Evolutionary conservation across 1,139 yeast genomes (phyloP), one percentile per base, ranked within the genome.

Genomic region (Kurtzmaniella quercitrusa): DNA sequence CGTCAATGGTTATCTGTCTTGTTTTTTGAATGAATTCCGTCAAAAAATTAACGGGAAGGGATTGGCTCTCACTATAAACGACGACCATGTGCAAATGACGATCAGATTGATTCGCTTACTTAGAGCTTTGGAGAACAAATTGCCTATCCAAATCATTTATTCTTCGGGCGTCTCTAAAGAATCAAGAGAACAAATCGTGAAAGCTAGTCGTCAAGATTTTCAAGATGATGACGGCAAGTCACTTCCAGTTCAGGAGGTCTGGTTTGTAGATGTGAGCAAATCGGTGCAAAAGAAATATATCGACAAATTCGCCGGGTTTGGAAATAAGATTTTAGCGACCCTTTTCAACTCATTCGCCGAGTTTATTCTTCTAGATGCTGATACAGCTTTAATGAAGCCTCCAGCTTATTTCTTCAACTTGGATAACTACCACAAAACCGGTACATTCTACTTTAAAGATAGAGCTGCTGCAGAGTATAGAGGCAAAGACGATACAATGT

Each of bases 291-390:
- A 52, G 1, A 45, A 53, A 3, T 66, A 63, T 47, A 46, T 55
- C 7, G 53, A 49, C 23, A 60, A 64, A 34, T 70, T 74, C 45
- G 53, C 60, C n/a, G 63, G 61, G 1, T 75, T 63, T 50, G 73
- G 73, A 38, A 77, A 77, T 54, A 79, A 79, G 54, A 65, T 80
- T 51, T 50, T 75, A 23, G 81, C 82, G 3, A 57, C 69, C 15
- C 46, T 77, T 18, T 76, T 78, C 58, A 76, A 69, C 44, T 69
- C 81, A 1, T 78, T 78, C 49, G 68, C 68, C 40, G 81, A 78
- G 48, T 64, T 68, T 52, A 60, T 78, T 11, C 56, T 77, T 16
- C 51, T 79, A 38, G 84, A 79, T 54, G 79, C 76, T 12, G 83
- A 79, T 53, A 65, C 75, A 0, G 77, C 75, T 0, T 57, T 77